A percentile compares a stretch with the other conserved stretches of the same genome.
These are phyloP conservation scores for Kwoniella sp. DNA, from an alignment of 768 basidiomycete genomes.

Conservation along the genomic window DNA sequence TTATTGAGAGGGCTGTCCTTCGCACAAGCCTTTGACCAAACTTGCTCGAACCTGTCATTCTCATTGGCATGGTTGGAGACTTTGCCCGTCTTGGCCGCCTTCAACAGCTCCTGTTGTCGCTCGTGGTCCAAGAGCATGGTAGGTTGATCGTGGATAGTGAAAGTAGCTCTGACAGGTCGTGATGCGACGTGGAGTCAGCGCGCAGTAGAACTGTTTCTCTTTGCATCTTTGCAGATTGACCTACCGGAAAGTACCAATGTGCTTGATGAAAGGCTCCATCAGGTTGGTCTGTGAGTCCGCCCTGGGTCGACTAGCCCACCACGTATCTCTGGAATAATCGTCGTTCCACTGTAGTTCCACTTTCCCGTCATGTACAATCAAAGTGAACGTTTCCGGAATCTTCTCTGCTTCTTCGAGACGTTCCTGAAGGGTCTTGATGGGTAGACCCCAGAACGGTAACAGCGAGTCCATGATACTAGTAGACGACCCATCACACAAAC, in stretches of 20 bases:
- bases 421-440: conserved; percentile 47
- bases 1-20: conserved; percentile 51
- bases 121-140: conserved; percentile 53
- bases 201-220: no score
- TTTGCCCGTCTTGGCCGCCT: conserved; percentile 46
- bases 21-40: conserved; percentile 53
- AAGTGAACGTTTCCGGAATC: conserved; percentile 56
- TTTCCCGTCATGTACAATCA: conserved; percentile 56
- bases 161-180: conserved; percentile 44
- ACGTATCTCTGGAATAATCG: conserved; percentile 56
- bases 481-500: neutral
- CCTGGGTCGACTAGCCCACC: conserved; percentile 55
- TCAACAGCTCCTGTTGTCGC: conserved; percentile 49
- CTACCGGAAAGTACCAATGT: conserved; percentile 52
- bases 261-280: conserved; percentile 56
- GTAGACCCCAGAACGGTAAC: conserved; percentile 54
- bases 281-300: conserved; percentile 58
- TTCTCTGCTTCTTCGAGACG: conserved; percentile 53
- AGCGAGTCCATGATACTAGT: conserved; percentile 55
- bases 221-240: neutral
- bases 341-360: conserved; percentile 58
- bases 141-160: conserved; percentile 57
- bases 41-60: conserved; percentile 46
- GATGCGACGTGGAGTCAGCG: conserved; percentile 5
- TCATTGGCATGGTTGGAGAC: conserved; percentile 52